Percentiles rank a stretch among this genome's conserved stretches.
phyloP scores from a whole-genome alignment of 148 eudicot species.

The Camellia lanceoleosa region DNA sequence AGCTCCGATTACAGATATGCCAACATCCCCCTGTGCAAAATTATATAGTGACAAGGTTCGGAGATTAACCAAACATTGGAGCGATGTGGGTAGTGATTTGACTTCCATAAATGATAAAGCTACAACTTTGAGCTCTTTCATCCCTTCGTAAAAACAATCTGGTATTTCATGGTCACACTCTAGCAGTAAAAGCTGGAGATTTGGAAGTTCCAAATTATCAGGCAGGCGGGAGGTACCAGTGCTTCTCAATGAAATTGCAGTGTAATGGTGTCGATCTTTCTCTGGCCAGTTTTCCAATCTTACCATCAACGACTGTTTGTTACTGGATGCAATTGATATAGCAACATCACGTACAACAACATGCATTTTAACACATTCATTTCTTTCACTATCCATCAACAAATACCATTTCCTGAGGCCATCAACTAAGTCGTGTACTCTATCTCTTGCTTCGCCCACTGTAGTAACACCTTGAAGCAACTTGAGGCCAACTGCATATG shows the following conservation, averaged over 20 bases:
- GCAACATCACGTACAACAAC: constrained; percentile 17
- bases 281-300: background rate
- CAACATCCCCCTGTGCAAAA: too few species aligned
- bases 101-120: background rate
- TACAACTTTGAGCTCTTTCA: background rate
- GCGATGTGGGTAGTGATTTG: background rate
- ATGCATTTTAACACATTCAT: constrained; percentile 16
- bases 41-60: background rate
- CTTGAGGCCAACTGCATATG: background rate
- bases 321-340: background rate
- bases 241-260: background rate
- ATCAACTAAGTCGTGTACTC: background rate
- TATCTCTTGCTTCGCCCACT: background rate
- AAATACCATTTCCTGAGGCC: constrained; percentile 7
- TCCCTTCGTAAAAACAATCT: background rate
- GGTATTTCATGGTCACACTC: background rate
- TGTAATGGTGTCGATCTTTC: background rate
- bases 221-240: background rate
- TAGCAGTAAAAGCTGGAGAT: background rate
- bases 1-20: background rate
- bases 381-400: background rate
- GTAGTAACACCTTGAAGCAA: background rate
- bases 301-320: constrained; percentile 1
- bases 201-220: background rate
- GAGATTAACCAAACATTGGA: background rate